A percentile compares a stretch with the other conserved stretches of the same genome.
Conservation (phyloP, 768 basidiomycete genomes). For the Crucibulum laeve region DNA sequence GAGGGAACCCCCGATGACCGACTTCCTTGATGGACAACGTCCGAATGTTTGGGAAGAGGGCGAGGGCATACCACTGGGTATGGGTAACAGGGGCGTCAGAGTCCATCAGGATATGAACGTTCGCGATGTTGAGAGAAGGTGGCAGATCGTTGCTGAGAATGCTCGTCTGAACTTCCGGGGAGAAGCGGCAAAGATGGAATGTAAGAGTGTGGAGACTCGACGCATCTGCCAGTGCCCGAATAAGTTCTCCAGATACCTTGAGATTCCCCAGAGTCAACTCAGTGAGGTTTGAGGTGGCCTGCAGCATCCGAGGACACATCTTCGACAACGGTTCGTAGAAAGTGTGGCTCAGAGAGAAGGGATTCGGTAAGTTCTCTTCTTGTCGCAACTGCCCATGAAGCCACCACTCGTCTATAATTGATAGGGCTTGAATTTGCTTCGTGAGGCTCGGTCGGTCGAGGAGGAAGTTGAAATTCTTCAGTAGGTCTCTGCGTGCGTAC, state of each 20-base stretch:
- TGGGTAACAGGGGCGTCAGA: constrained; percentile 15
- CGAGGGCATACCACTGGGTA: constrained; percentile 16
- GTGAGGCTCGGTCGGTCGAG: constrained; percentile 10
- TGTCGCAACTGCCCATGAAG: constrained; percentile 13
- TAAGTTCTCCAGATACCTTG: constrained; percentile 11
- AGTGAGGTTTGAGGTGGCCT: constrained; percentile 9
- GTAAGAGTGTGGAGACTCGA: constrained; percentile 16
- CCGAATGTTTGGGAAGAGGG: constrained; percentile 16
- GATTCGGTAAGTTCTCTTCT: constrained; percentile 12
- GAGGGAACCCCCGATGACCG: constrained; percentile 10
- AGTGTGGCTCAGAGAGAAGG: constrained; percentile 12
- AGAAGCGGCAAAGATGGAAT: constrained; percentile 13
- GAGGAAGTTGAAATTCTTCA: constrained; percentile 12
- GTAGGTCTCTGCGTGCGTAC: constrained; percentile 10
- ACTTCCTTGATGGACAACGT: constrained; percentile 14
- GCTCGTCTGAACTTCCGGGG: constrained; percentile 8
- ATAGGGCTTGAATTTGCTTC: constrained; percentile 12
- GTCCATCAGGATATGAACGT: constrained; percentile 16
- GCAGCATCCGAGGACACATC: constrained; percentile 10
- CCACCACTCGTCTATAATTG: constrained; percentile 18
- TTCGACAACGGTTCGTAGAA: constrained; percentile 14
- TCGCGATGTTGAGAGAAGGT: constrained; percentile 10
- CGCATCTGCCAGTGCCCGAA: constrained; percentile 11
- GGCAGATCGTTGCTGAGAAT: constrained; percentile 6
- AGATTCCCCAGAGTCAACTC: constrained; percentile 14